Evolutionary conservation across 306 rosid species (phyloP).

Genomic region (Citrullus amarus): DNA sequence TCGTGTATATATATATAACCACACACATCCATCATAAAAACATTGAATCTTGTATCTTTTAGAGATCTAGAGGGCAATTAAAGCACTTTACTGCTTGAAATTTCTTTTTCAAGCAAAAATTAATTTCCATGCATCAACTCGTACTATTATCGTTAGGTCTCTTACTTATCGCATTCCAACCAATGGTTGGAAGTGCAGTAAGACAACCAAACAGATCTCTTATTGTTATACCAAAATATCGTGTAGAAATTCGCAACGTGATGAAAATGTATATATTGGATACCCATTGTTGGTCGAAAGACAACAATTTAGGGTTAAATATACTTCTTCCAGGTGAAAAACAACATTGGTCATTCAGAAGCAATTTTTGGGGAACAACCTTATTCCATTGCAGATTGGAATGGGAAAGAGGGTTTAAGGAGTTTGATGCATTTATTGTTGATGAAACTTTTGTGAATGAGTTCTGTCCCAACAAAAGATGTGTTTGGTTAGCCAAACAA

Average conservation of each 20-base stretch:
- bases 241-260: neutral
- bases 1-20: neutral
- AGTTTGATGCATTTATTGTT: neutral
- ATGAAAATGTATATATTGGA: neutral
- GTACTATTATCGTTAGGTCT: neutral
- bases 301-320: neutral
- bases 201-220: neutral
- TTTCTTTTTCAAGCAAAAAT: neutral
- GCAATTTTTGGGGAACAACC: neutral
- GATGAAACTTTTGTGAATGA: neutral
- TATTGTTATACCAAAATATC: accelerated
- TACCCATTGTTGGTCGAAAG: neutral
- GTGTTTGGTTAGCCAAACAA: neutral
- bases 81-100: neutral
- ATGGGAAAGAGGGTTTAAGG: neutral
- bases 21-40: neutral
- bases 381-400: neutral
- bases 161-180: neutral
- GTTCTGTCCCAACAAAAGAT: neutral
- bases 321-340: neutral
- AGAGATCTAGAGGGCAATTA: neutral
- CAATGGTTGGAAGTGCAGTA: neutral
- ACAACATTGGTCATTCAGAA: neutral
- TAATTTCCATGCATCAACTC: neutral
- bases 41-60: neutral